Evolutionary conservation across 2,329 filamentous ascomycete genomes (phyloP), one percentile per base, ranked within the genome.

Genomic region (Ceratocystiopsis sp.): DNA sequence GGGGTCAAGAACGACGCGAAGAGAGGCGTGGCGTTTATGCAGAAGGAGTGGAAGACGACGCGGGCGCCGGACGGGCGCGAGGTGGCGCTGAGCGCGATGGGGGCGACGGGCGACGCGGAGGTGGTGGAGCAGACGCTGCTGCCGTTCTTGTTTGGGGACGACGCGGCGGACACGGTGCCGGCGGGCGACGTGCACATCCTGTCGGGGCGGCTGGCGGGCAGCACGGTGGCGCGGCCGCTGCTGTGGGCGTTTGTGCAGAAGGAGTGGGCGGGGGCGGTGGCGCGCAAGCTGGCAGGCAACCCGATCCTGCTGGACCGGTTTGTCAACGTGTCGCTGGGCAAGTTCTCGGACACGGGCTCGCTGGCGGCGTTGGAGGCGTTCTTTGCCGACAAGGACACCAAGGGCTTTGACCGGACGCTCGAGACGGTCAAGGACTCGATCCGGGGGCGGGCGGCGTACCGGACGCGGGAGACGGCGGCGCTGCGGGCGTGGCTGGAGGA

Each of bases 11-110:
- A 62, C 45, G 75, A 87, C 50, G 77, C 85, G 8, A 75, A 75
- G 9, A 70, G 72, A 42, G 66, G 76, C 15, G 84, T 85, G 51
- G 71, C 81, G 25, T 71, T 78, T 9, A 71, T 98, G 43, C 85
- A 89, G 65, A 75, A 84, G 43, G 87, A 95, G 58, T 96, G 84
- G 70, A 70, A 76, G 49, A 78, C 68, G 41, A 91, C 85, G 13
- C 80, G 80, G 42, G 84, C 86, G 9, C 78, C 95, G 35, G 91
- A 96, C 54, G 87, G 86, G 53, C 93, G 87, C 61, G 86, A 94
- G 52, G 82, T 93, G 50, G 81, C 77, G 51, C 72, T 96, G 3
- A 67, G 73, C 35, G 75, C 82, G 4, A 71, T 98, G 38, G 85
- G 86, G 33, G 75, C 78, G 35, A 77, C 82, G 17, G 78, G 80